A percentile compares a stretch with the other conserved stretches of the same genome.
phyloP scores from a whole-genome alignment of 1,284 basidiomycete genomes.

The Ceratobasidium sp. region DNA sequence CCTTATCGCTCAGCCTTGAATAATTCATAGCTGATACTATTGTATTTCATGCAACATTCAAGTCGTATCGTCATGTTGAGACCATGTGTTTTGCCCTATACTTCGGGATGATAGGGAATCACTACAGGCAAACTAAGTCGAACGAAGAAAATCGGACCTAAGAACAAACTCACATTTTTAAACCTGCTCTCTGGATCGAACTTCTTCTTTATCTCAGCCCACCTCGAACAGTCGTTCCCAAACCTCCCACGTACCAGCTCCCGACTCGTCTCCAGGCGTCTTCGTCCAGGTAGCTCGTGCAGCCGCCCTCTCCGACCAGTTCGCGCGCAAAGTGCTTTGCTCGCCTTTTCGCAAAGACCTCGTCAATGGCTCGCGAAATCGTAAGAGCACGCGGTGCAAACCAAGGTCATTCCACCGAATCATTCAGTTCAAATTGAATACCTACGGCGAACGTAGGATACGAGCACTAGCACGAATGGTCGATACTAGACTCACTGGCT shows the following conservation, averaged over 20 bases:
- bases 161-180: slow-evolving; percentile 17
- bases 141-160: no score
- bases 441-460: not conserved
- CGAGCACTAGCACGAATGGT: not conserved
- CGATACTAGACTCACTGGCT: slow-evolving; percentile 2
- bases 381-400: not conserved
- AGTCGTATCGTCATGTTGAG: no score
- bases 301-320: not conserved
- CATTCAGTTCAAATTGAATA: not conserved
- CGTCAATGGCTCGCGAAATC: not conserved
- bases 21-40: not conserved
- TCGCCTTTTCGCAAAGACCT: not conserved
- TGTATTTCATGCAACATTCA: not conserved
- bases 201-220: slow-evolving; percentile 40
- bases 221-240: slow-evolving; percentile 28
- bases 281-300: not conserved
- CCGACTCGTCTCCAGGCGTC: not conserved
- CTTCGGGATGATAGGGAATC: not conserved
- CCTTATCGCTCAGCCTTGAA: no score
- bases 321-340: not conserved
- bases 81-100: no score
- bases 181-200: slow-evolving; percentile 40
- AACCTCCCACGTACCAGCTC: not conserved
- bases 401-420: not conserved
- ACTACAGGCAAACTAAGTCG: not conserved